phyloP scores from a whole-genome alignment of 2,329 filamentous ascomycete species.

The Hypoxylon sp. region DNA sequence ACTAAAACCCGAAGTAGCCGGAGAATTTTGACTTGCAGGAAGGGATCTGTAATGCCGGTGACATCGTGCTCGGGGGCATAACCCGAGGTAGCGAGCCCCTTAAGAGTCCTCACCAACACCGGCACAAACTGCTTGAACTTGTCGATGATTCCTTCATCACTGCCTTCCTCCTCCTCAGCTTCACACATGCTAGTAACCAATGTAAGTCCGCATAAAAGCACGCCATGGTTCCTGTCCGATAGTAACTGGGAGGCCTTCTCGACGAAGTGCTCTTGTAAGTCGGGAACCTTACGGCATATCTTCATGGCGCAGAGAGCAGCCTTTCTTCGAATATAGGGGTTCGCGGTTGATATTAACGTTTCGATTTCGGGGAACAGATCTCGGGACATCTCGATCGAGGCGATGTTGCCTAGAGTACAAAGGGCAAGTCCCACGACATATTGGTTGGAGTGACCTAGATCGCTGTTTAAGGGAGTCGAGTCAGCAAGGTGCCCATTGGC shows the following conservation, averaged over 20 bases:
- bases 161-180: slow-evolving; percentile 90
- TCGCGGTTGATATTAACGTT: slow-evolving; percentile 87
- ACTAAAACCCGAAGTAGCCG: slow-evolving; percentile 86
- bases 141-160: slow-evolving; percentile 89
- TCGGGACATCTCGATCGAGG: slow-evolving; percentile 97
- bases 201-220: slow-evolving; percentile 91
- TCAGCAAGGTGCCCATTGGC: slow-evolving; percentile 51
- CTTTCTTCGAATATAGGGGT: slow-evolving; percentile 98
- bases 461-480: slow-evolving; percentile 64
- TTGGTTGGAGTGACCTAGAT: slow-evolving; percentile 96
- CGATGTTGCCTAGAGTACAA: slow-evolving; percentile 96
- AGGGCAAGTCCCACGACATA: slow-evolving; percentile 97
- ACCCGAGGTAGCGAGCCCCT: slow-evolving; percentile 91
- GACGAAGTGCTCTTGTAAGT: slow-evolving; percentile 95
- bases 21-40: slow-evolving; percentile 96
- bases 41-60: slow-evolving; percentile 96
- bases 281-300: slow-evolving; percentile 97
- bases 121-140: slow-evolving; percentile 90
- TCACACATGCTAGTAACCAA: slow-evolving; percentile 93
- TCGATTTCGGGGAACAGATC: slow-evolving; percentile 98
- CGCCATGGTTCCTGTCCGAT: slow-evolving; percentile 94
- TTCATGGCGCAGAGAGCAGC: slow-evolving; percentile 99
- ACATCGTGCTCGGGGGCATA: slow-evolving; percentile 99
- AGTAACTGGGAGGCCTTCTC: slow-evolving; percentile 92
- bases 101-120: slow-evolving; percentile 87